Base-by-base conservation (phyloP, 345 rosid species). In the Lumnitzera littorea region DNA sequence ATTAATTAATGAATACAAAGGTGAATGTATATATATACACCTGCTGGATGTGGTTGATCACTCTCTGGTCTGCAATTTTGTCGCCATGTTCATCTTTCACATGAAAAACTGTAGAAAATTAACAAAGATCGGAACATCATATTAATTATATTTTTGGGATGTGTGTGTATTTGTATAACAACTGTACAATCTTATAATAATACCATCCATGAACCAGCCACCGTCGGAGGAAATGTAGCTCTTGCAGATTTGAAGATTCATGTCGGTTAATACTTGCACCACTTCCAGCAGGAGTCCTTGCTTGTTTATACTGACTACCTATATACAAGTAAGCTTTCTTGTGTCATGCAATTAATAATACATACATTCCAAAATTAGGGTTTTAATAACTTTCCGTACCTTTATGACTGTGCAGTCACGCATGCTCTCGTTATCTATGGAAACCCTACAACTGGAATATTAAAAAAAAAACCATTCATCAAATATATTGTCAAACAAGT, bases 131-230 rank as follows among this genome's bases (percentile, higher is more conserved):
- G 1, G 3, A 36, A 36, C 9, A 36, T 5, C 9, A 1, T 36
- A 4, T 4, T 36, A 36, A 4, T 36, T 36, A 5, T 36, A 5
- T 9, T 6, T 3, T 29, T 29, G 3, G 7, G 3, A 29, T 29
- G 7, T 29, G 14, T 25, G 5, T 13, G 8, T 51, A 51, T 51
- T 5, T 53, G 4, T 20, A 20, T 20, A 20, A 20, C 20, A 20
- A 20, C 20, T 20, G 20, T 20, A 20, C 20, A 20, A 20, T 20
- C 20, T 20, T 20, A 20, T 20, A 20, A 20, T 20, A 13, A 24
- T 69, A 86, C 96, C 96, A 62, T 86, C 89, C 95, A 89, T 84
- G 75, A 84, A 81, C 95, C 95, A 89, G 48, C 86, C 85, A 36
- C 84, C 89, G 64, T 89, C 95, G 1, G 82, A 86, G 62, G 96